Conservation (phyloP, 805 yeast species). For the Wickerhamomyces ciferrii region DNA sequence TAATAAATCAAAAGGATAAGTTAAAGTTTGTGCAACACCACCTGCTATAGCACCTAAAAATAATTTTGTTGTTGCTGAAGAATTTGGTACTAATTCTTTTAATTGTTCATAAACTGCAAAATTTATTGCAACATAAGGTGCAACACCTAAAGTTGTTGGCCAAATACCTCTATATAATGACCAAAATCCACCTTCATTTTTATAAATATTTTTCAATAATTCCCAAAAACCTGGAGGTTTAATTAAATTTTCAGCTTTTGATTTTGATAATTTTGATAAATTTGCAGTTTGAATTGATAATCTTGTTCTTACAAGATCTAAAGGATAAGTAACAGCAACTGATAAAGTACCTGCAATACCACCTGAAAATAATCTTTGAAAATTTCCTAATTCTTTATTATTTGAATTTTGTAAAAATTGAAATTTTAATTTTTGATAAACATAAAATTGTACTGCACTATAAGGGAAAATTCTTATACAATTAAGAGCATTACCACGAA, state of each 20-base stretch:
- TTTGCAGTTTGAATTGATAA: slow-evolving; percentile 86
- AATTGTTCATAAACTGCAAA: slow-evolving; percentile 84
- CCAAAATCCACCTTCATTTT: slow-evolving; percentile 72
- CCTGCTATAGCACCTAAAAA: slow-evolving; percentile 83
- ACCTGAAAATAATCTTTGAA: slow-evolving; percentile 69
- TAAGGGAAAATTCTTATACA: slow-evolving; percentile 91
- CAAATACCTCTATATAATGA: slow-evolving; percentile 81
- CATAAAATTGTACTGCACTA: slow-evolving; percentile 89
- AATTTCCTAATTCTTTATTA: slow-evolving; percentile 37
- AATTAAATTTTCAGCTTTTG: slow-evolving; percentile 28
- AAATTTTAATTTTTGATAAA: slow-evolving; percentile 61
- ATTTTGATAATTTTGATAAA: slow-evolving; percentile 33
- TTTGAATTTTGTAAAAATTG: slow-evolving; percentile 24
- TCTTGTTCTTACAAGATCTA: slow-evolving; percentile 88
- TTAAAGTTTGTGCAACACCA: slow-evolving; percentile 82
- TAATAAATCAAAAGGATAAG: slow-evolving; percentile 87
- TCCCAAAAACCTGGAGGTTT: slow-evolving; percentile 70
- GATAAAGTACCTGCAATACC: slow-evolving; percentile 76
- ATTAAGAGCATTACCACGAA: slow-evolving; percentile 87
- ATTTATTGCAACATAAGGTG: slow-evolving; percentile 92
- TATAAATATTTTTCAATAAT: slow-evolving; percentile 54
- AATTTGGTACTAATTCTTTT: slow-evolving; percentile 47
- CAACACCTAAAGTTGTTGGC: slow-evolving; percentile 93
- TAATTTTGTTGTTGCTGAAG: slow-evolving; percentile 50
- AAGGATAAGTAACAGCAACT: slow-evolving; percentile 82